Evolutionary conservation across 768 basidiomycete species (phyloP), one percentile per base, ranked within the genome.

Genomic region (Dioszegia crocea): DNA sequence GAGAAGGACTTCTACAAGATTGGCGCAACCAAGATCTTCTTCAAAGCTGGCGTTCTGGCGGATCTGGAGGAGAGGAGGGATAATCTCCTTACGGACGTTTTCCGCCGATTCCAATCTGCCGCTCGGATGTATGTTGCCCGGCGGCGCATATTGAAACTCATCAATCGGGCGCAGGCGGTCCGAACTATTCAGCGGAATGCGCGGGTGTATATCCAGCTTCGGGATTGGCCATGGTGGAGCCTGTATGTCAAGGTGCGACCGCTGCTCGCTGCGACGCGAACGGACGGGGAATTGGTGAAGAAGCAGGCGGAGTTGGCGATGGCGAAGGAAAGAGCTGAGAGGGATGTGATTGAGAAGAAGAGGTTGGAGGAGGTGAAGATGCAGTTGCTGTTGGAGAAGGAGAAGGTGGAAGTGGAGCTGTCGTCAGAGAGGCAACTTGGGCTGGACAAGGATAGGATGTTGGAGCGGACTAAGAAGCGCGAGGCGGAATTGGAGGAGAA

Each of bases 201-300:
- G 1, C 81, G 91, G 21, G 82, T 96, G 21, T 98, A 98, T 72
- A 86, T 87, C 6, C 87, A 90, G 56, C 81, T 99, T 27, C 82
- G 85, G 45, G 90, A 94, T 52, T 98, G 96, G 96, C 92, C 94
- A 1, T 98, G 96, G 96, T 99, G 96, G 96, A 88, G 92, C 62
- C 81, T 98, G 9, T 99, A 93, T 74, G 91, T 91, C 2, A 94
- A 94, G 81, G 91, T 99, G 19, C 88, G 93, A 31, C 96, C 96
- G 0, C 76, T 98, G 14, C 82, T 99, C 29, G 90, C 90, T 21
- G 93, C 93, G 0, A 94, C 94, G 1, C 82, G 91, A 17, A 88
- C 85, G 62, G 94, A 98, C 70, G 91, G 93, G 39, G 94, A 94
- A 73, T 82, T 98, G 4, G 63, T 67, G 23, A 83, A 88, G 16